phyloP scores from a whole-genome alignment of 192 early-diverging fungal genomes.

The Piromyces sp. region DNA sequence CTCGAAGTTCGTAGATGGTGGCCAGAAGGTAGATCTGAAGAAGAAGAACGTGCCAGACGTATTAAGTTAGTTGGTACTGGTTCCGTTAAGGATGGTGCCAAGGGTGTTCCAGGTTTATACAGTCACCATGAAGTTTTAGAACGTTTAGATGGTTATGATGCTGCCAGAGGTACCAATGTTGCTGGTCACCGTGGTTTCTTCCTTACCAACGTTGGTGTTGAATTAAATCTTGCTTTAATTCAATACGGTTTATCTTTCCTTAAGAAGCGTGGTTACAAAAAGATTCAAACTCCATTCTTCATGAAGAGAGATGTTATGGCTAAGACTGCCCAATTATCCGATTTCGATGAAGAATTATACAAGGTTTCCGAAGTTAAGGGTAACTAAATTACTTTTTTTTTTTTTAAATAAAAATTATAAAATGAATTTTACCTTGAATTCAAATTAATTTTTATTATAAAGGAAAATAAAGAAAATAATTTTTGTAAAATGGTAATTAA shows the following conservation, averaged over 20 bases:
- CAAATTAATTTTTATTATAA: too few species aligned
- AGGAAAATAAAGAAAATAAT: too few species aligned
- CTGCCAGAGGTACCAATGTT: conserved; percentile 76
- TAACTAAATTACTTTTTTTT: too few species aligned
- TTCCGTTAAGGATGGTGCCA: conserved; percentile 13
- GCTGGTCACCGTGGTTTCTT: conserved; percentile 99
- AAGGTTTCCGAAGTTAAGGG: conserved; percentile 36
- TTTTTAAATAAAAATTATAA: too few species aligned
- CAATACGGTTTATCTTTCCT: conserved; percentile 92
- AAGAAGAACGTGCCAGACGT: conserved; percentile 11
- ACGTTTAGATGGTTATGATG: conserved; percentile 75
- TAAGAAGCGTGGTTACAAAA: conserved; percentile 58
- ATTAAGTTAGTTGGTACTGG: conserved; percentile 12
- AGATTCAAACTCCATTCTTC: conserved; percentile 95
- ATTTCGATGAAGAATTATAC: conserved; percentile 98
- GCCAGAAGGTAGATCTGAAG: conserved; percentile 26
- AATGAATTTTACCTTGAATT: too few species aligned
- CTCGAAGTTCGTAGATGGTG: conserved; percentile 23
- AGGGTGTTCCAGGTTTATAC: conserved; percentile 31
- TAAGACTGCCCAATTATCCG: conserved; percentile 90
- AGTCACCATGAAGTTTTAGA: conserved; percentile 86
- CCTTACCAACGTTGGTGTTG: conserved; percentile 82
- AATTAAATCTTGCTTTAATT: conserved; percentile 89
- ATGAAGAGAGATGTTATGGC: conserved; percentile 96
- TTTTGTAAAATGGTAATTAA: too few species aligned